Evolutionary conservation across 2,329 filamentous ascomycete species (phyloP).

Genomic region (Ophiostoma sp.): DNA sequence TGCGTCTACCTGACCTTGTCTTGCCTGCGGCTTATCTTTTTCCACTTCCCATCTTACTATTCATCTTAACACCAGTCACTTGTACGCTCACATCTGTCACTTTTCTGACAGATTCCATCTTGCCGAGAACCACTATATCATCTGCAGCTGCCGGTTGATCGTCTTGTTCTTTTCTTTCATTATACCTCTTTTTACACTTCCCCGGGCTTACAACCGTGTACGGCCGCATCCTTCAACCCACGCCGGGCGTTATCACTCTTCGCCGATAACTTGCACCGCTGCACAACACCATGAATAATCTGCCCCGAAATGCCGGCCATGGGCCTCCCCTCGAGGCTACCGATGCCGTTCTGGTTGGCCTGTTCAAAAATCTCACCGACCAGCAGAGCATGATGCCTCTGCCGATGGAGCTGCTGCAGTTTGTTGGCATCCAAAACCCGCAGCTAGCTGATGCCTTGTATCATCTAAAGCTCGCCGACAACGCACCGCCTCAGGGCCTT

Average conservation of each 20-base stretch:
- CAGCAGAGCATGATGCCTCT: conserved; percentile 1
- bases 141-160: neutral
- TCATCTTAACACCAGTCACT: neutral
- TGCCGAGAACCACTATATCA: neutral
- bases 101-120: neutral
- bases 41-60: neutral
- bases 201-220: neutral
- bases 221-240: neutral
- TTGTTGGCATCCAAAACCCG: neutral
- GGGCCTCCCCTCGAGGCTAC: neutral
- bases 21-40: neutral
- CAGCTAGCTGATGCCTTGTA: neutral
- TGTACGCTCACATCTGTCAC: neutral
- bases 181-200: conserved; percentile 2
- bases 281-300: neutral
- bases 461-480: neutral
- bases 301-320: neutral
- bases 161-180: neutral
- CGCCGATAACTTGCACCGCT: neutral
- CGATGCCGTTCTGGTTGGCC: neutral
- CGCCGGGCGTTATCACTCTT: neutral
- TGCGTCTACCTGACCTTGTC: neutral
- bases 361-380: neutral
- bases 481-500: neutral
- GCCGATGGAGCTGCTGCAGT: neutral